Evolutionary conservation across 2,329 filamentous ascomycete species (phyloP).

Genomic region (Fusarium napiforme): DNA sequence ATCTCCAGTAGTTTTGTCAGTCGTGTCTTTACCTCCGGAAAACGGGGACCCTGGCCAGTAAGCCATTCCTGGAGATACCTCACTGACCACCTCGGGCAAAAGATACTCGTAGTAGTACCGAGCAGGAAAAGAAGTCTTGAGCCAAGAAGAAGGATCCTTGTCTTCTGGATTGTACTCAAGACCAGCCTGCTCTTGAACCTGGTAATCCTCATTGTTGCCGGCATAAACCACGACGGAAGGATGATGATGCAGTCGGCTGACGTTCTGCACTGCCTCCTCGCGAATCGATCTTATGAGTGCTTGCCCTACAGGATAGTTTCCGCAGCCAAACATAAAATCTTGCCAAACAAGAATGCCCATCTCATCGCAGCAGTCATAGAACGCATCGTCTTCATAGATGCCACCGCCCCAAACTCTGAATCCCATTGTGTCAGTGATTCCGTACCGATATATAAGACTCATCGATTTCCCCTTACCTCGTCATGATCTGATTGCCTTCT

Average conservation of each 20-base stretch:
- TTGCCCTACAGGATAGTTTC: conserved; percentile 1
- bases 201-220: conserved; percentile 5
- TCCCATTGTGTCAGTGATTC: background rate
- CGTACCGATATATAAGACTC: accelerated
- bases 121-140: conserved; percentile 1
- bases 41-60: conserved; percentile 1
- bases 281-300: background rate
- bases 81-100: background rate
- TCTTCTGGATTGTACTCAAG: background rate
- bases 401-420: conserved; percentile 4
- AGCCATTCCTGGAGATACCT: background rate
- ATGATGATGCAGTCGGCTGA: background rate
- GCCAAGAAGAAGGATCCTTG: background rate
- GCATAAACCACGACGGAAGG: background rate
- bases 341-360: conserved; percentile 4
- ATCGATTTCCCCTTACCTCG: background rate
- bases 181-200: background rate
- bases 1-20: background rate
- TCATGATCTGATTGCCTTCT: conserved; percentile 5
- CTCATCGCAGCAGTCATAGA: conserved; percentile 2
- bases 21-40: background rate
- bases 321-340: conserved; percentile 4
- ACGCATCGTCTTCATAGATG: background rate
- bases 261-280: background rate
- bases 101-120: background rate